phyloP scores from a whole-genome alignment of 1,284 basidiomycete species.

The Rhizoctonia solani region DNA sequence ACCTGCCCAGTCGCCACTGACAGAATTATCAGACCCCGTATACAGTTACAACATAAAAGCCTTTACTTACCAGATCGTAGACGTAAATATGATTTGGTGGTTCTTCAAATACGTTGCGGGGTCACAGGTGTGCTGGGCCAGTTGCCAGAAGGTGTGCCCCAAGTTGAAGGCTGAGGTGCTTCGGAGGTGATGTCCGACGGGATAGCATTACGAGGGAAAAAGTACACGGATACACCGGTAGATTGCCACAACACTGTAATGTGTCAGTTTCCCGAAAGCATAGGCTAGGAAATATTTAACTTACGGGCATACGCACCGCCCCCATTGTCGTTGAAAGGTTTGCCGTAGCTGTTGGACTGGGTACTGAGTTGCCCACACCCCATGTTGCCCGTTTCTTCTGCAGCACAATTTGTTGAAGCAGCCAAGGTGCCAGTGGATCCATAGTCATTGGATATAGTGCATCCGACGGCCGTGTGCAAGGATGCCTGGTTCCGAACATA shows the following conservation, averaged over 20 bases:
- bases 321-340: conserved; percentile 46
- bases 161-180: conserved; percentile 67
- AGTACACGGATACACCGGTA: conserved; percentile 74
- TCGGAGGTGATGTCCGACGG: conserved; percentile 73
- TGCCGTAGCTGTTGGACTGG: conserved; percentile 45
- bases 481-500: background rate
- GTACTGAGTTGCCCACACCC: conserved; percentile 20
- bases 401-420: conserved; percentile 11
- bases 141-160: conserved; percentile 74
- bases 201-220: conserved; percentile 71
- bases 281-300: conserved; percentile 37
- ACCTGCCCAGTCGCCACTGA: conserved; percentile 85
- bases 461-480: conserved; percentile 32
- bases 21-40: conserved; percentile 34
- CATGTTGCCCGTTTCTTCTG: conserved; percentile 43
- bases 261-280: background rate
- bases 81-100: conserved; percentile 79
- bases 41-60: conserved; percentile 37
- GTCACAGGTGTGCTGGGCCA: conserved; percentile 73
- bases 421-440: conserved; percentile 62
- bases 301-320: conserved; percentile 51
- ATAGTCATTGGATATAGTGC: conserved; percentile 51
- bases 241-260: conserved; percentile 69
- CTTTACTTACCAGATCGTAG: conserved; percentile 73
- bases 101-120: conserved; percentile 74